Evolutionary conservation across 2,329 filamentous ascomycete genomes (phyloP).

Genomic region (Truncatella angustata): DNA sequence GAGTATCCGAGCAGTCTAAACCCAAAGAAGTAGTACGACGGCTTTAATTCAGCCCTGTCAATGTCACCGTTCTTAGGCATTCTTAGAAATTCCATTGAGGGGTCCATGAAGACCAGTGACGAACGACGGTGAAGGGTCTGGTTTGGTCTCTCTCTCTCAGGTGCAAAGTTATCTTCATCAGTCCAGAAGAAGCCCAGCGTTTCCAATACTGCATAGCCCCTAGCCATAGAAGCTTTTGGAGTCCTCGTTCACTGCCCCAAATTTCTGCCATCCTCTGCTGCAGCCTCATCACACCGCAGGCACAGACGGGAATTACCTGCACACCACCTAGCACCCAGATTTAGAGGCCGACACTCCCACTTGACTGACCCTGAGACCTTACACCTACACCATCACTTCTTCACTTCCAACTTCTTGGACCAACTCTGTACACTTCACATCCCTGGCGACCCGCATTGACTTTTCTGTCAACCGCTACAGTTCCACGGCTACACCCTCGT

Average conservation of each 20-base stretch:
- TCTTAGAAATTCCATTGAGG: conserved; percentile 7
- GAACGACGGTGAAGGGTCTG: background rate
- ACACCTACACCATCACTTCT: background rate
- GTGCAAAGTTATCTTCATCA: background rate
- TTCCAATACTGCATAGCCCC: background rate
- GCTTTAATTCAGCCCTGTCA: conserved; percentile 3
- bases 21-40: background rate
- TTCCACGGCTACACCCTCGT: background rate
- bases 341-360: background rate
- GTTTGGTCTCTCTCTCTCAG: background rate
- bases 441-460: background rate
- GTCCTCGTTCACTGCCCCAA: background rate
- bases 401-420: background rate
- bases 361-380: background rate
- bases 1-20: background rate
- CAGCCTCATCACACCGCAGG: background rate
- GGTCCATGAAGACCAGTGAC: background rate
- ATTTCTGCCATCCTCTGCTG: background rate
- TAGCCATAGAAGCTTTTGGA: background rate
- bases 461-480: background rate
- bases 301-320: background rate
- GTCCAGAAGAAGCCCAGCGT: background rate
- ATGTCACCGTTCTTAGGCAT: conserved; percentile 4
- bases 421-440: background rate
- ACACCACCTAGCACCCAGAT: background rate